A percentile compares a stretch with the other conserved stretches of the same genome.
Conservation (phyloP, 257 asterid genomes). For the Handroanthus guayacan region DNA sequence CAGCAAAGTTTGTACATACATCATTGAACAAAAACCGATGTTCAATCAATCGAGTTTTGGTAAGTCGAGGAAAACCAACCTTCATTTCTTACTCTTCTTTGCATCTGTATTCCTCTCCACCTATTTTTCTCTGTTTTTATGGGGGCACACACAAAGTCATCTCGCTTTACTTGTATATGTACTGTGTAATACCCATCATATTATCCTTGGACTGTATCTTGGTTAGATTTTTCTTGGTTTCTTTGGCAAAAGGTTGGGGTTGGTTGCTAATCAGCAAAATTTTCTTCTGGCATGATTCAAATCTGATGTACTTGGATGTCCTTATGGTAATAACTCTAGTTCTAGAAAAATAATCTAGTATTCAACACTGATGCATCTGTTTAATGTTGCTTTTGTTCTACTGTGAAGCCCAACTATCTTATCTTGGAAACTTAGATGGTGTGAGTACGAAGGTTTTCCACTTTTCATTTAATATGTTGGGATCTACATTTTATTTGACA, state of each 20-base stretch:
- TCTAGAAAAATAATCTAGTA: slow-evolving; percentile 10
- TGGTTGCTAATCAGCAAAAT: slow-evolving; percentile 17
- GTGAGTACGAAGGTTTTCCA: slow-evolving; percentile 20
- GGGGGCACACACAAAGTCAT: neutral
- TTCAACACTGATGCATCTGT: neutral
- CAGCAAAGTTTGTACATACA: slow-evolving; percentile 98
- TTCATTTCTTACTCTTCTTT: slow-evolving; percentile 32
- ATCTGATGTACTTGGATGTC: slow-evolving; percentile 5
- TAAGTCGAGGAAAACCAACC: slow-evolving; percentile 52
- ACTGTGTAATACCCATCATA: neutral
- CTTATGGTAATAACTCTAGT: slow-evolving; percentile 21
- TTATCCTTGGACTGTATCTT: slow-evolving; percentile 1
- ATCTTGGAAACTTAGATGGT: slow-evolving; percentile 8
- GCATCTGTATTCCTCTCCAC: slow-evolving; percentile 3
- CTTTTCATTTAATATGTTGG: slow-evolving; percentile 36
- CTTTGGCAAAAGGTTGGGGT: slow-evolving; percentile 18
- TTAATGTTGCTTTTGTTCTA: neutral
- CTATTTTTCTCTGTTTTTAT: slow-evolving; percentile 22
- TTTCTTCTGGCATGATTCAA: slow-evolving; percentile 21
- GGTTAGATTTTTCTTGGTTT: slow-evolving; percentile 11
- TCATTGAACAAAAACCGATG: slow-evolving; percentile 96
- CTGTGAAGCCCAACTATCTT: slow-evolving; percentile 12
- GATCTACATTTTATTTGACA: slow-evolving; percentile 43
- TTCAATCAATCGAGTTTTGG: slow-evolving; percentile 91
- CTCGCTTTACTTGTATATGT: slow-evolving; percentile 1